These are phyloP conservation scores for Pseudonectria buxi DNA, from an alignment of 2,329 filamentous ascomycete species.

Conservation along the genomic window DNA sequence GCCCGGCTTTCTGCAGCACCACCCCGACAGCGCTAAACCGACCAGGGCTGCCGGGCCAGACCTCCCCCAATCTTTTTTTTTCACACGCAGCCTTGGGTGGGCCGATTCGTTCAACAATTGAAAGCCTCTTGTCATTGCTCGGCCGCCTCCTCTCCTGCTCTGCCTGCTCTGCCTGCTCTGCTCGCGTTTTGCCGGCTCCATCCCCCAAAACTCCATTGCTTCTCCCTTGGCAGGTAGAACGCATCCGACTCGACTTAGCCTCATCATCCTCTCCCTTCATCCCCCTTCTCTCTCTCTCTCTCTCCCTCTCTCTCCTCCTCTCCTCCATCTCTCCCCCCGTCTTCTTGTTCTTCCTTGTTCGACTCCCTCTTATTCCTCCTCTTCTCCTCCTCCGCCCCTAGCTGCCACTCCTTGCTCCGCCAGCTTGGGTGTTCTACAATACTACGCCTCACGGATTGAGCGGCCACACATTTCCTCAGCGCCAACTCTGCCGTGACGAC, in stretches of 20 bases:
- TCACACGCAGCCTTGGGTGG: conserved; percentile 26
- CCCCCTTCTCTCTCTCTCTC: conserved; percentile 17
- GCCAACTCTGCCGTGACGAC: conserved; percentile 18
- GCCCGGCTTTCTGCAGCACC: not conserved
- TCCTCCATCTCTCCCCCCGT: conserved; percentile 8
- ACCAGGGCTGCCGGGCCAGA: conserved; percentile 15
- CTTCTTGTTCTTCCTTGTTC: not conserved
- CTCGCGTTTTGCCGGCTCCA: conserved; percentile 14
- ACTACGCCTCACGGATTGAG: conserved; percentile 13
- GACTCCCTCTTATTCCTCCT: conserved; percentile 5
- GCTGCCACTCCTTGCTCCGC: conserved; percentile 16
- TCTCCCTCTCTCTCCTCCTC: conserved; percentile 8
- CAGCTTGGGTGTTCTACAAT: conserved; percentile 19
- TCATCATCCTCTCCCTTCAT: conserved; percentile 19
- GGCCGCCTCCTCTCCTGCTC: conserved; percentile 3
- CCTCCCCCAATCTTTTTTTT: conserved; percentile 30
- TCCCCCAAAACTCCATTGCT: conserved; percentile 18
- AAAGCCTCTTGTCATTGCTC: conserved; percentile 23
- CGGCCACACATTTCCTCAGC: conserved; percentile 19
- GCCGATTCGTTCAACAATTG: conserved; percentile 31
- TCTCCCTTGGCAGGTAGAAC: conserved; percentile 22
- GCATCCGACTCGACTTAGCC: conserved; percentile 13
- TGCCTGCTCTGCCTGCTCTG: too few relatives aligned
- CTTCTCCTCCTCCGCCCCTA: conserved; percentile 7
- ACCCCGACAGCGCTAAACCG: conserved; percentile 2